Percentiles rank a stretch among this genome's conserved stretches.
These are phyloP conservation scores for Prototheca wickerhamii DNA, from an alignment of 163 green algal genomes.

Conservation along the genomic window DNA sequence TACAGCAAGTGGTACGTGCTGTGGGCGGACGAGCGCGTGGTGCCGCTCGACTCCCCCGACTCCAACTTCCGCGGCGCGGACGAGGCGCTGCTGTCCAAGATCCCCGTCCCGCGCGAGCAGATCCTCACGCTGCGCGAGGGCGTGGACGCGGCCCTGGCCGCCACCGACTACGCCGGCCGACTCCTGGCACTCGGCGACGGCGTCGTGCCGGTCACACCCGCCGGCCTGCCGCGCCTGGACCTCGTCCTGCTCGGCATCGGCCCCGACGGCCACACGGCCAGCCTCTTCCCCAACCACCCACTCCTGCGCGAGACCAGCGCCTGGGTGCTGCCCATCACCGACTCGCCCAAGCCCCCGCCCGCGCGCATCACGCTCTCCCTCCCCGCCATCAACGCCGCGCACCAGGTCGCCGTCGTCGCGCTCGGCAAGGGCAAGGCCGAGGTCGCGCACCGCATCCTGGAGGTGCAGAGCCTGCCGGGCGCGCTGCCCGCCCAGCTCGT, in stretches of 20 bases:
- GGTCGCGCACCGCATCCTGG: slow-evolving; percentile 79
- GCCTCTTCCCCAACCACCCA: slow-evolving; percentile 86
- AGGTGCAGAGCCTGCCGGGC: slow-evolving; percentile 82
- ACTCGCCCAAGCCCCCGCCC: slow-evolving; percentile 83
- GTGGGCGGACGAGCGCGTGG: slow-evolving; percentile 83
- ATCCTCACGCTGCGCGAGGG: slow-evolving; percentile 62
- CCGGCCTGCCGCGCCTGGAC: slow-evolving; percentile 68
- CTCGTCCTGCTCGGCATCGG: slow-evolving; percentile 79
- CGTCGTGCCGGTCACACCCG: slow-evolving; percentile 56
- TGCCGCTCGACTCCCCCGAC: slow-evolving; percentile 60
- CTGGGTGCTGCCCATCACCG: slow-evolving; percentile 63
- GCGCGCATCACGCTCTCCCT: slow-evolving; percentile 87
- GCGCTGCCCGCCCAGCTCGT: slow-evolving; percentile 86
- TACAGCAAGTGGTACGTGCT: slow-evolving; percentile 63
- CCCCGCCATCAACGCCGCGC: slow-evolving; percentile 78
- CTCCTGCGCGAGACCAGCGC: slow-evolving; percentile 8
- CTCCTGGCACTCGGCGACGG: slow-evolving; percentile 46
- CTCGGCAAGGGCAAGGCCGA: slow-evolving; percentile 76
- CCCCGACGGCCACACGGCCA: slow-evolving; percentile 85
- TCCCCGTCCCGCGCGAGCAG: slow-evolving; percentile 31
- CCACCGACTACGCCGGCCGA: slow-evolving; percentile 65
- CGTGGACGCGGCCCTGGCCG: slow-evolving; percentile 57
- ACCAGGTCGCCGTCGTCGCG: slow-evolving; percentile 55
- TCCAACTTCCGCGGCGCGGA: slow-evolving; percentile 60
- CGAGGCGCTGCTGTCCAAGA: slow-evolving; percentile 66